These are phyloP conservation scores for Alternaria ventricosa DNA, from an alignment of 2,329 filamentous ascomycete genomes.

Conservation along the genomic window DNA sequence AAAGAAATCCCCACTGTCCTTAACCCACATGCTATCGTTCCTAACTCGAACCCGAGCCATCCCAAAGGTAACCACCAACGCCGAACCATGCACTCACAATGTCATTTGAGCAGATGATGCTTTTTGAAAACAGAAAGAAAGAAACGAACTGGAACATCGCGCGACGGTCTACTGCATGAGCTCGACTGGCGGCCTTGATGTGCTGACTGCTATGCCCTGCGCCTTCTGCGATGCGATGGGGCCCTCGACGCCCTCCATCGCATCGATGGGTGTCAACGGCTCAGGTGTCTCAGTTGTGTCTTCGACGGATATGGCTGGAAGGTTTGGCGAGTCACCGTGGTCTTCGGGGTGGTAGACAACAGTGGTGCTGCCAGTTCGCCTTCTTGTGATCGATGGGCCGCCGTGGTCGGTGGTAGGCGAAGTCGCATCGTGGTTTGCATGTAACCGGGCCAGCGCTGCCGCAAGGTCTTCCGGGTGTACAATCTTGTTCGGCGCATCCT, in stretches of 20 bases:
- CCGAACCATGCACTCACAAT: conserved; percentile 28
- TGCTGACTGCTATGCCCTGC: conserved; percentile 42
- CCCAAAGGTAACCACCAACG: conserved; percentile 24
- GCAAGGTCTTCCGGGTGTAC: conserved; percentile 69
- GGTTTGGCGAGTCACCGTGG: conserved; percentile 64
- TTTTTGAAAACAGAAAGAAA: conserved; percentile 24
- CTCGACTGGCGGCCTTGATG: conserved; percentile 49
- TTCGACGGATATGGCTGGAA: conserved; percentile 70
- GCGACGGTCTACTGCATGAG: conserved; percentile 38
- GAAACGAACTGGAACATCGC: conserved; percentile 2
- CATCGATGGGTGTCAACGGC: conserved; percentile 58
- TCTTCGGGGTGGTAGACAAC: conserved; percentile 69
- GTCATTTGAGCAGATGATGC: conserved; percentile 5
- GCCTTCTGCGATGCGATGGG: conserved; percentile 44
- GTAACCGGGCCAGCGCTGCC: conserved; percentile 61
- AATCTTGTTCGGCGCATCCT: conserved; percentile 70
- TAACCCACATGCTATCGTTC: not conserved
- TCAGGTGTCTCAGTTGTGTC: conserved; percentile 61
- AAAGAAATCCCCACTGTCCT: not conserved
- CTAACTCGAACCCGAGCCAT: not conserved
- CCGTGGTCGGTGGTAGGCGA: conserved; percentile 35
- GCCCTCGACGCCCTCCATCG: conserved; percentile 44
- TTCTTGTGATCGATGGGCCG: conserved; percentile 26
- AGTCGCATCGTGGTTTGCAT: conserved; percentile 45
- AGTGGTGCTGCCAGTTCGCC: conserved; percentile 61